Evolutionary conservation across 1,139 yeast genomes (phyloP), one percentile per base, ranked within the genome.

Genomic region (Candida buenavistaensis): DNA sequence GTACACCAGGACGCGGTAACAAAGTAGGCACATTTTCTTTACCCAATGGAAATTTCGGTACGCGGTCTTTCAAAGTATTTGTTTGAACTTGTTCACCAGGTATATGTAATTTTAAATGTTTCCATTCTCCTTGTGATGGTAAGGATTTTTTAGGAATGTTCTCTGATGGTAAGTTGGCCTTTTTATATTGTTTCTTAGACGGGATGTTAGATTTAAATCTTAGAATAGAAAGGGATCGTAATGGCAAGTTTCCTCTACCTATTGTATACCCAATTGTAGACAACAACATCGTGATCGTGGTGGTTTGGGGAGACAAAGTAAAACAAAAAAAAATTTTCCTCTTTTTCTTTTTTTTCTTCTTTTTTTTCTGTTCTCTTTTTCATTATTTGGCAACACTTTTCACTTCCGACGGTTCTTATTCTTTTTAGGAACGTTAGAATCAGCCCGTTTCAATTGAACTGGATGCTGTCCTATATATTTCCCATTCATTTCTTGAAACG

Each of bases 381-480:
- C 23, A n/a, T n/a, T n/a, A 10, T 10, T 22, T 22, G 24, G 5
- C 24, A 22, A 6, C 13, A 22, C 24, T n/a, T 12, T 27, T 16
- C 22, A 25, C n/a, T 35, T 16, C 24, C 31, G 39, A 45, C 29
- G 6, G 7, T 41, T 45, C 45, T 46, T 53, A 35, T 51, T 50
- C 3, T 52, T 40, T 4, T 65, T 54, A 43, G 68, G 69, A 31
- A 70, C 56, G 31, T 62, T 64, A 5, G 80, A 73, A 39, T 75
- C 78, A 0, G 92, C 90, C 39, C 82, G 66, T 54, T 80, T 80
- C 54, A 84, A 60, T 44, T 76, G 82, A 22, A 84, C 79, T 0
- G 94, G 94, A 45, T 80, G 82, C 45, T 72, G 76, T 1, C 94
- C 95, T 30, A 85, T 71, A 47, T 82, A 83, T 53, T 82, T 82